These are phyloP conservation scores for Herpetomonas tarakana DNA, from an alignment of 208 protist genomes.

Conservation along the genomic window DNA sequence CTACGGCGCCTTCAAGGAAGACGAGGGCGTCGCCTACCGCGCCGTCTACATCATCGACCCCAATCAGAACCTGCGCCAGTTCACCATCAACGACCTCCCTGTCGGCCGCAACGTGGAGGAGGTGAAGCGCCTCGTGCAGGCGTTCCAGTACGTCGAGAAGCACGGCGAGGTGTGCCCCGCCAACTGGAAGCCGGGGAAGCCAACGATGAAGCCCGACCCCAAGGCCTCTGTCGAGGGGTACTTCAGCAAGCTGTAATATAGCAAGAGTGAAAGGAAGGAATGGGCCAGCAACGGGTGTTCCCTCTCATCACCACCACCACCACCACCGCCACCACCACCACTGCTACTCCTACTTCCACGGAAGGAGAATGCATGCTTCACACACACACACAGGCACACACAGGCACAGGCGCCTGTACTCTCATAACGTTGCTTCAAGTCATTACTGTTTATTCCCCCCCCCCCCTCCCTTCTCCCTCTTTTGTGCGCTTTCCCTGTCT, in stretches of 20 bases:
- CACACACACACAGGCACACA: too few species aligned
- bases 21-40: constrained; percentile 84
- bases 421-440: too few species aligned
- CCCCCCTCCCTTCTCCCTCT: too few species aligned
- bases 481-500: too few species aligned
- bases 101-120: constrained; percentile 96
- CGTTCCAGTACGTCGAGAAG: constrained; percentile 94
- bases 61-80: constrained; percentile 88
- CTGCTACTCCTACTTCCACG: too few species aligned
- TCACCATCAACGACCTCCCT: constrained; percentile 95
- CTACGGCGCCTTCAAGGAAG: constrained; percentile 94
- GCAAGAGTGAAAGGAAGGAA: background rate
- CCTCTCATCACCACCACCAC: too few species aligned
- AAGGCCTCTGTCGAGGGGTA: constrained; percentile 86
- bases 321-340: too few species aligned
- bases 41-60: constrained; percentile 97
- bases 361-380: too few species aligned
- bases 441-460: too few species aligned
- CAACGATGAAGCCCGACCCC: constrained; percentile 93
- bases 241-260: constrained; percentile 66
- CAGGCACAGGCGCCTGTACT: too few species aligned
- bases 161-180: constrained; percentile 95
- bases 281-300: too few species aligned
- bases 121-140: constrained; percentile 93
- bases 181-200: constrained; percentile 89